Conservation (phyloP, 202 grass and related monocot species). For the Hordeum pubiflorum region DNA sequence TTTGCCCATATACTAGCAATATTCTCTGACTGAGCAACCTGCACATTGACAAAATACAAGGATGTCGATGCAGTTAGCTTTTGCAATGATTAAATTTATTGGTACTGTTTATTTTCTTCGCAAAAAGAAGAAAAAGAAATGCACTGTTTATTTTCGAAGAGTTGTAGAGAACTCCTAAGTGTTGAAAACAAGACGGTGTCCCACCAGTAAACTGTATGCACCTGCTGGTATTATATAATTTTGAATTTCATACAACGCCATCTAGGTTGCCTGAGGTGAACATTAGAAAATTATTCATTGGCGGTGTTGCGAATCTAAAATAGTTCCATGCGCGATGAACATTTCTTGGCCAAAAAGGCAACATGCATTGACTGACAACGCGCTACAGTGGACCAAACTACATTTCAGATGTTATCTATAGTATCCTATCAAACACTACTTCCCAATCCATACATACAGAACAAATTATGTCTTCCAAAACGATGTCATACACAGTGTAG, state of each 20-base stretch:
- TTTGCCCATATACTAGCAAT: conserved; percentile 66
- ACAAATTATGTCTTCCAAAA: neutral
- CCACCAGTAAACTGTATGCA: neutral
- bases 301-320: neutral
- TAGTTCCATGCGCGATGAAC: neutral
- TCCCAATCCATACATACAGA: neutral
- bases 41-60: neutral
- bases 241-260: neutral
- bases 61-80: neutral
- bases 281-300: neutral
- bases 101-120: neutral
- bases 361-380: neutral
- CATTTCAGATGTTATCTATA: neutral
- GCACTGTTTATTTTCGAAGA: neutral
- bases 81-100: neutral
- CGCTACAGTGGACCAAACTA: neutral
- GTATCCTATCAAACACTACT: neutral
- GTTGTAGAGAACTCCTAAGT: neutral
- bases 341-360: neutral
- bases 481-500: neutral
- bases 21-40: conserved; percentile 66
- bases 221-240: neutral
- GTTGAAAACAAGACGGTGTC: neutral
- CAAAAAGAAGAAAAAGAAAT: neutral
- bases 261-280: conserved; percentile 6